Conservation (phyloP, 2,329 filamentous ascomycete species). For the Alternaria gaisen region DNA sequence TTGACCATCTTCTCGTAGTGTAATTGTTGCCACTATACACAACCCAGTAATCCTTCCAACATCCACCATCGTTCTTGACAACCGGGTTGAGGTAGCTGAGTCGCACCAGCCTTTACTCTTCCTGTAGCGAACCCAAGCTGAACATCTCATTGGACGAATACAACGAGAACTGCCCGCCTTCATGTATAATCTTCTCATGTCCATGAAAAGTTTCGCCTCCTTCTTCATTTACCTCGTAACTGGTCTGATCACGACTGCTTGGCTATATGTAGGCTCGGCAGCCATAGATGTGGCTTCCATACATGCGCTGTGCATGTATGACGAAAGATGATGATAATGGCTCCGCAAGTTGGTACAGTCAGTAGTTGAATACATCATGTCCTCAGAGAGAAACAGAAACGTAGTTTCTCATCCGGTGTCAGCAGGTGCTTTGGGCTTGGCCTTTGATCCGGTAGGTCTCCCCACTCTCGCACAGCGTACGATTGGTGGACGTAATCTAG, state of each 20-base stretch:
- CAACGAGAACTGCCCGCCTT: not conserved
- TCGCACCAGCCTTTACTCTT: not conserved
- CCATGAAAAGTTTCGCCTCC: not conserved
- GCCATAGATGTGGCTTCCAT: not conserved
- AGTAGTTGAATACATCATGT: not conserved
- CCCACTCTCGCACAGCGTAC: not conserved
- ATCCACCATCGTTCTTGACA: not conserved
- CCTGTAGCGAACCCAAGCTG: not conserved
- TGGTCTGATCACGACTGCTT: not conserved
- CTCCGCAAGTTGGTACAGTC: not conserved
- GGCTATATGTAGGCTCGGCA: not conserved
- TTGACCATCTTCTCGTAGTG: not conserved
- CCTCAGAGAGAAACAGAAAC: not conserved
- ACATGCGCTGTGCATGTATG: not conserved
- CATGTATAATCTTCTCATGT: not conserved
- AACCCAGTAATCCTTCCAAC: not conserved
- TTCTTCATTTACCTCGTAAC: not conserved
- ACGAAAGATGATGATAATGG: not conserved
- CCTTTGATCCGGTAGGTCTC: slow-evolving; percentile 4
- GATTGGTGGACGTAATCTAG: not conserved
- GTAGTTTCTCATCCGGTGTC: not conserved
- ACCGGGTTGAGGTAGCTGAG: not conserved
- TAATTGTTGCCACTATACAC: not conserved
- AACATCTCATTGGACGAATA: not conserved
- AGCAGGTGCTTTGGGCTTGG: not conserved